Conservation (phyloP, 2,329 filamentous ascomycete species). For the Arthrobotrys pseudoclavata region DNA sequence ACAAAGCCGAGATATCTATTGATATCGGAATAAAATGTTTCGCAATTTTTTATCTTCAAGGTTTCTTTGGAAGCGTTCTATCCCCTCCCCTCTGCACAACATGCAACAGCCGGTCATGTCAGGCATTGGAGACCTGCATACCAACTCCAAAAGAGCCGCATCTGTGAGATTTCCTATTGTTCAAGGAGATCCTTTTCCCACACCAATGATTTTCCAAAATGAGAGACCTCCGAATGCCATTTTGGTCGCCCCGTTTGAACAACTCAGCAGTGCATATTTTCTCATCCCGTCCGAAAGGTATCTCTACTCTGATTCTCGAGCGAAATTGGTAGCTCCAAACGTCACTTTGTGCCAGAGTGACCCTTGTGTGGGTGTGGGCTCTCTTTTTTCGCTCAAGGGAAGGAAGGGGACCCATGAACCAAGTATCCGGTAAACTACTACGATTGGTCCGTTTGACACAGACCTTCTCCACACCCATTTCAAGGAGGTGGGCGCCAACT, state of each 20-base stretch:
- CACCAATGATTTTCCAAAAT: constrained; percentile 20
- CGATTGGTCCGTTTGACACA: constrained; percentile 57
- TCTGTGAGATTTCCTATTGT: neutral
- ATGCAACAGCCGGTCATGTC: constrained; percentile 34
- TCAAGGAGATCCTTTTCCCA: constrained; percentile 5
- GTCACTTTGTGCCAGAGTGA: constrained; percentile 51
- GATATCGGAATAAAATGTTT: constrained; percentile 52
- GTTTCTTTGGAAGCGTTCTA: constrained; percentile 16
- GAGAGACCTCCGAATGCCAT: constrained; percentile 44
- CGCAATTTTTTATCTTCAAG: constrained; percentile 27
- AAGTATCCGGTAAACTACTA: constrained; percentile 57
- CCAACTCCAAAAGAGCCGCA: constrained; percentile 38
- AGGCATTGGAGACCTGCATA: constrained; percentile 35
- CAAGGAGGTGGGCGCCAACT: constrained; percentile 60
- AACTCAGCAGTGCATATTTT: constrained; percentile 60
- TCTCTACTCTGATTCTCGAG: constrained; percentile 18
- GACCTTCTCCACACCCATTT: constrained; percentile 53
- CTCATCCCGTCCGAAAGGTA: constrained; percentile 39
- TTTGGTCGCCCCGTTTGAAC: constrained; percentile 50
- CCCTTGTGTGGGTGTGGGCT: constrained; percentile 31
- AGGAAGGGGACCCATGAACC: constrained; percentile 60
- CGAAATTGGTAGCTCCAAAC: constrained; percentile 52
- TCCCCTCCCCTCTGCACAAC: constrained; percentile 24
- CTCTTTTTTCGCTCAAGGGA: constrained; percentile 58
- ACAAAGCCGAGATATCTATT: constrained; percentile 57